A percentile compares a stretch with the other conserved stretches of the same genome.
Evolutionary conservation across 257 asterid species (phyloP).

Genomic region (Echium plantagineum): DNA sequence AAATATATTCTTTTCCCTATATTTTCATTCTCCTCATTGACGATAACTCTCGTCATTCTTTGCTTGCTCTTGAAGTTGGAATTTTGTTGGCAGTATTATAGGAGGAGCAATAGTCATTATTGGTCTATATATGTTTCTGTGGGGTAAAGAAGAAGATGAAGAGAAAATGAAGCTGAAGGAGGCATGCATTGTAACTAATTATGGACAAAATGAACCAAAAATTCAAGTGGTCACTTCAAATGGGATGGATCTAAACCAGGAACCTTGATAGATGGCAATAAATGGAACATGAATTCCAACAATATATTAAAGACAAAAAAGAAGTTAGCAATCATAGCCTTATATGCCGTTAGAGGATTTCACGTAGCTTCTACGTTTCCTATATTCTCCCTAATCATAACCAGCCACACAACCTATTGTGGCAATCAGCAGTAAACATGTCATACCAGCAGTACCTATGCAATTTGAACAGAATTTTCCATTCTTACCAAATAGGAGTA

Average conservation of each 20-base stretch:
- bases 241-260: no score
- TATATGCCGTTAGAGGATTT: no score
- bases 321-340: no score
- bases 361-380: background rate
- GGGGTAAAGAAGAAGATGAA: conserved; percentile 63
- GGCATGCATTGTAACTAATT: conserved; percentile 1
- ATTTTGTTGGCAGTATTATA: conserved; percentile 33
- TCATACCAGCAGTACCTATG: background rate
- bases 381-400: background rate
- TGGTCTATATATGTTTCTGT: conserved; percentile 60
- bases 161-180: conserved; percentile 21
- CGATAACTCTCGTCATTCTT: no score
- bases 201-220: conserved; percentile 16
- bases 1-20: no score
- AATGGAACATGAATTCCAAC: no score
- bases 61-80: no score
- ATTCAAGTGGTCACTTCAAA: conserved; percentile 14
- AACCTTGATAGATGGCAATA: no score
- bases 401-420: background rate
- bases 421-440: background rate
- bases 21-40: no score
- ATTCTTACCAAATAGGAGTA: background rate
- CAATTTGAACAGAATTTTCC: background rate
- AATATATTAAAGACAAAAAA: no score
- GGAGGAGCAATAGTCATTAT: conserved; percentile 45